These are phyloP conservation scores for Euryodendron excelsum DNA, from an alignment of 148 eudicot species.

Conservation along the genomic window DNA sequence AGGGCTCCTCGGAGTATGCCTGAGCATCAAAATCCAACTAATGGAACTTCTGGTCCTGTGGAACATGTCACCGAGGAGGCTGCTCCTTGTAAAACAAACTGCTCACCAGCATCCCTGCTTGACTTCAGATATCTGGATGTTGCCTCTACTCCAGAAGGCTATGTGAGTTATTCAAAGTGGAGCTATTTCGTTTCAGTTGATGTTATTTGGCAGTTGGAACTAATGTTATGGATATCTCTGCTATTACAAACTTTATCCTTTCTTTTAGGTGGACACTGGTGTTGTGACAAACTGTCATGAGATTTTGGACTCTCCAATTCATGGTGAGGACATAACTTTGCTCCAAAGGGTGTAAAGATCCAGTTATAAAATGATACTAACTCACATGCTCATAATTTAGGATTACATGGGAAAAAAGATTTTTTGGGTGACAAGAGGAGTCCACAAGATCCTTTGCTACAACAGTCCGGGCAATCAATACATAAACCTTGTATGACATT, in stretches of 20 bases:
- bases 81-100: conserved; percentile 21
- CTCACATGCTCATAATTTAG: conserved; percentile 7
- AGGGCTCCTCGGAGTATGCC: conserved; percentile 67
- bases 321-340: conserved; percentile 37
- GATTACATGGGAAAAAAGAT: conserved; percentile 15
- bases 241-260: background rate
- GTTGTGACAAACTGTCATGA: conserved; percentile 16
- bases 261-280: conserved; percentile 37
- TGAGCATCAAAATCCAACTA: conserved; percentile 26
- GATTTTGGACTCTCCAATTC: conserved; percentile 23
- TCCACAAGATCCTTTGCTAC: conserved; percentile 28
- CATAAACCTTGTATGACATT: conserved; percentile 51
- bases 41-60: conserved; percentile 27
- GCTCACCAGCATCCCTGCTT: conserved; percentile 22
- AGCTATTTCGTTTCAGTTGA: background rate
- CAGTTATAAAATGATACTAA: background rate
- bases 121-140: conserved; percentile 23
- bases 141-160: conserved; percentile 19
- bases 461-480: conserved; percentile 38
- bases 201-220: background rate
- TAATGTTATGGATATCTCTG: background rate
- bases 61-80: conserved; percentile 29
- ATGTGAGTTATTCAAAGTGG: conserved; percentile 29
- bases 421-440: conserved; percentile 27
- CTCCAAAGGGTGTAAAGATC: conserved; percentile 4